These are phyloP conservation scores for Aspergillus funiculosus DNA, from an alignment of 495 filamentous ascomycete species.

Conservation along the genomic window DNA sequence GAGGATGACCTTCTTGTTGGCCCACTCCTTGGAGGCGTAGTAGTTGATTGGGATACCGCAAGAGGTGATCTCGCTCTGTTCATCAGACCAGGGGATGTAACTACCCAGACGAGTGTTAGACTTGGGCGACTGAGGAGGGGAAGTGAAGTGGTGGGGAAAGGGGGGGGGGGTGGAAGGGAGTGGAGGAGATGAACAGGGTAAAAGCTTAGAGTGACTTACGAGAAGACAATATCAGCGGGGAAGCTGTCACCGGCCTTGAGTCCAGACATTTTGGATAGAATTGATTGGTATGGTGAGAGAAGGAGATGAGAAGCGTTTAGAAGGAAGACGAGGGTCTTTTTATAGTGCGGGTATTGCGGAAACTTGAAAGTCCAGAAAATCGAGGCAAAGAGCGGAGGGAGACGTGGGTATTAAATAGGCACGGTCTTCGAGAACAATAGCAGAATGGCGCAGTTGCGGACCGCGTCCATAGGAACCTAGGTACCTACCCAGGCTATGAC, in stretches of 20 bases:
- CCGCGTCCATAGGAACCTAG: constrained; percentile 11
- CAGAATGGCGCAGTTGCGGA: constrained; percentile 15
- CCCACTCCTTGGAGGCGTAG: constrained; percentile 80
- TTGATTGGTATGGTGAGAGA: constrained; percentile 15
- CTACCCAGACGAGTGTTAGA: constrained; percentile 33
- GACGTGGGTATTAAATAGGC: constrained; percentile 20
- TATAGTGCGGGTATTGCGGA: constrained; percentile 6
- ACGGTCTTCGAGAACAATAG: constrained; percentile 7
- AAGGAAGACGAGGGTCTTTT: constrained; percentile 8
- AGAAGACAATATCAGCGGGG: constrained; percentile 71
- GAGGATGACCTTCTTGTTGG: constrained; percentile 84
- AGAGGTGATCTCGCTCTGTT: constrained; percentile 56
- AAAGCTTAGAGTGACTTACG: constrained; percentile 48
- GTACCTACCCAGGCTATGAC: too few relatives aligned
- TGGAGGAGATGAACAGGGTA: too few relatives aligned
- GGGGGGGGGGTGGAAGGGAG: too few relatives aligned
- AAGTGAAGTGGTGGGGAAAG: too few relatives aligned
- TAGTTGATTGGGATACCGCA: constrained; percentile 78
- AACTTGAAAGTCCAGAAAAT: constrained; percentile 10
- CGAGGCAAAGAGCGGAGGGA: constrained; percentile 11
- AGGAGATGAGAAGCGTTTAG: constrained; percentile 8
- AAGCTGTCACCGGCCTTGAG: constrained; percentile 79
- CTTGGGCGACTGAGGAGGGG: not conserved
- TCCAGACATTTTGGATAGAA: constrained; percentile 55
- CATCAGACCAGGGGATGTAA: constrained; percentile 62